A percentile compares a stretch with the other conserved stretches of the same genome.
Conservation (phyloP, 2,329 filamentous ascomycete species). For the Penicillium sp. region DNA sequence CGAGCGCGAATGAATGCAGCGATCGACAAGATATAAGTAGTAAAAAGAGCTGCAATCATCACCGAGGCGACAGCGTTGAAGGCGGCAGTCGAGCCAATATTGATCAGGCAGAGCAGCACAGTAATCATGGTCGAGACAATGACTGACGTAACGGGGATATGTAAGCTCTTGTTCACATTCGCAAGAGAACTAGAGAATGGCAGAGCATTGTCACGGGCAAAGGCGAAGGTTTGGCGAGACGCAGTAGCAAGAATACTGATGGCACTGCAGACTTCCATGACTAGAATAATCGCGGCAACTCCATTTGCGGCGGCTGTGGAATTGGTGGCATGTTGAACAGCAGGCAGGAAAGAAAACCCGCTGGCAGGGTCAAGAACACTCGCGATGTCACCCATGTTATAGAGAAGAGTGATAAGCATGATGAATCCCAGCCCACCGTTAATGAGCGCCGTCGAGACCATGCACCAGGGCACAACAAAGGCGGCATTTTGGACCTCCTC, state of each 20-base stretch:
- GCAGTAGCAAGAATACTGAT: conserved; percentile 38
- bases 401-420: conserved; percentile 51
- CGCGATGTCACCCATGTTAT: conserved; percentile 48
- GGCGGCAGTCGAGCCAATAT: conserved; percentile 56
- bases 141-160: conserved; percentile 49
- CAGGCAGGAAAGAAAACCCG: conserved; percentile 55
- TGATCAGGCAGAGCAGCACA: conserved; percentile 52
- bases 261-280: conserved; percentile 41
- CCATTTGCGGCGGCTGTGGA: conserved; percentile 50
- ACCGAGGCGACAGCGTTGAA: conserved; percentile 61
- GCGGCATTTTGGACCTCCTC: conserved; percentile 57
- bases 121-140: conserved; percentile 37
- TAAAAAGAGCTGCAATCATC: conserved; percentile 55
- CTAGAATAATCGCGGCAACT: conserved; percentile 51
- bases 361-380: conserved; percentile 46
- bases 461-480: conserved; percentile 52
- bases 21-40: conserved; percentile 55
- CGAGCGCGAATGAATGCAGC: conserved; percentile 26
- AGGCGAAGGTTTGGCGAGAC: conserved; percentile 47
- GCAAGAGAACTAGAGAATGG: conserved; percentile 34
- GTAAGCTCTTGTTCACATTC: conserved; percentile 39
- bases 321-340: conserved; percentile 53
- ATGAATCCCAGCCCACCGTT: conserved; percentile 54
- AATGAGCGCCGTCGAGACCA: conserved; percentile 53
- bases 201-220: conserved; percentile 48